Evolutionary conservation across 768 basidiomycete genomes (phyloP).

Genomic region (Psilocybe azurescens): DNA sequence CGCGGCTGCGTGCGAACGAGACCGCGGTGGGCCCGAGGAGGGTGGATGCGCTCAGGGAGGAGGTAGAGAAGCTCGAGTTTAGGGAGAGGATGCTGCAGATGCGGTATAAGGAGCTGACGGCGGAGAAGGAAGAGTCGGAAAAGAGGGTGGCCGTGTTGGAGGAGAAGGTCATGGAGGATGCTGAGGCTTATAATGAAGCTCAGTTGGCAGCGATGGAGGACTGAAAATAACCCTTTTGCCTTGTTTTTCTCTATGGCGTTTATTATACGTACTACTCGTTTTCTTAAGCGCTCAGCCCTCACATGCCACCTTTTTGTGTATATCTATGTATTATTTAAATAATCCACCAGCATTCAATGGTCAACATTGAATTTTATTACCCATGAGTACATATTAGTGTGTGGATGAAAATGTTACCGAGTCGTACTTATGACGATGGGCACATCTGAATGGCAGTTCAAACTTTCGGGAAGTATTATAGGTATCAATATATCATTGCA

Average conservation of each 20-base stretch:
- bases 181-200: constrained; percentile 81
- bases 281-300: constrained; percentile 15
- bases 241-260: not conserved
- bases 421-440: not conserved
- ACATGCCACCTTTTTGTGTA: constrained; percentile 17
- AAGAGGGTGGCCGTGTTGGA: constrained; percentile 69
- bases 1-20: constrained; percentile 75
- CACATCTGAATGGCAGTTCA: not conserved
- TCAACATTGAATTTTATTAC: constrained; percentile 2
- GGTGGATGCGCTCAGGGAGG: constrained; percentile 80
- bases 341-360: not conserved
- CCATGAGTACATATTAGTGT: not conserved
- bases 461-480: not conserved
- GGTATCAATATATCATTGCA: not conserved
- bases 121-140: constrained; percentile 66
- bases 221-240: constrained; percentile 16
- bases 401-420: too few species aligned
- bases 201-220: constrained; percentile 70
- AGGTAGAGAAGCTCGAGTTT: constrained; percentile 80
- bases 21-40: constrained; percentile 76
- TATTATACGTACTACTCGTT: too few species aligned
- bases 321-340: constrained; percentile 3
- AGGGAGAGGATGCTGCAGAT: constrained; percentile 82
- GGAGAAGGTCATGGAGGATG: constrained; percentile 86
- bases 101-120: constrained; percentile 82